Conservation (phyloP, 192 early-diverging fungal genomes). For the Podila horticola region DNA sequence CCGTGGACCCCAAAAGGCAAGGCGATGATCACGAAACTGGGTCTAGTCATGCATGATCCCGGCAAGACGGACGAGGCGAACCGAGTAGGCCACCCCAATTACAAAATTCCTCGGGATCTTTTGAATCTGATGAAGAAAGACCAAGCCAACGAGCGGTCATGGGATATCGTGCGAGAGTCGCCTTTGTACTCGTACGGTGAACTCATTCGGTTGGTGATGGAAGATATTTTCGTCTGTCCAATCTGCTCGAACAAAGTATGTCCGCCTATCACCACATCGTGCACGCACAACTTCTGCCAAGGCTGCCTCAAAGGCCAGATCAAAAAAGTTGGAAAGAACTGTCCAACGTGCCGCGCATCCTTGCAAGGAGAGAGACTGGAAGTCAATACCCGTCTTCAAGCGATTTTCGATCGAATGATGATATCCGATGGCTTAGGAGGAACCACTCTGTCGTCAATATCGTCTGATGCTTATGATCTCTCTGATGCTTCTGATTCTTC, state of each 20-base stretch:
- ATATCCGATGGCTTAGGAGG: too few relatives aligned
- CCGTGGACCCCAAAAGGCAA: constrained; percentile 72
- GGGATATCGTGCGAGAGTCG: constrained; percentile 33
- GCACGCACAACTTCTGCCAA: constrained; percentile 45
- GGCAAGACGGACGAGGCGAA: too few relatives aligned
- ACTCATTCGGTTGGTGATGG: constrained; percentile 43
- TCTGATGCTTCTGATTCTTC: too few relatives aligned
- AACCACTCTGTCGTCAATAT: too few relatives aligned
- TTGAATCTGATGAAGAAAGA: constrained; percentile 32
- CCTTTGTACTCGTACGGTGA: constrained; percentile 42
- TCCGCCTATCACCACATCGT: constrained; percentile 49
- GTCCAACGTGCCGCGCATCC: constrained; percentile 41
- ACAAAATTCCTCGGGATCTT: constrained; percentile 28
- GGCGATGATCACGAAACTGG: constrained; percentile 49
- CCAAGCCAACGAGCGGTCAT: constrained; percentile 30
- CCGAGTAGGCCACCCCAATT: too few relatives aligned
- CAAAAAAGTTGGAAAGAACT: constrained; percentile 12
- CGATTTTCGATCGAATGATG: too few relatives aligned
- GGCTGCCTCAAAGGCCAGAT: constrained; percentile 26
- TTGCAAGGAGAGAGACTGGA: background rate
- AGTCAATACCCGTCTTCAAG: background rate
- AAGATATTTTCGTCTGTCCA: constrained; percentile 39
- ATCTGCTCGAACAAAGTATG: constrained; percentile 41
- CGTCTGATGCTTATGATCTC: too few relatives aligned
- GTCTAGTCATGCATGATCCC: constrained; percentile 43